Percentiles rank a stretch among this genome's conserved stretches.
phyloP scores from a whole-genome alignment of 2,329 filamentous ascomycete genomes.

The Ascochyta fabae region DNA sequence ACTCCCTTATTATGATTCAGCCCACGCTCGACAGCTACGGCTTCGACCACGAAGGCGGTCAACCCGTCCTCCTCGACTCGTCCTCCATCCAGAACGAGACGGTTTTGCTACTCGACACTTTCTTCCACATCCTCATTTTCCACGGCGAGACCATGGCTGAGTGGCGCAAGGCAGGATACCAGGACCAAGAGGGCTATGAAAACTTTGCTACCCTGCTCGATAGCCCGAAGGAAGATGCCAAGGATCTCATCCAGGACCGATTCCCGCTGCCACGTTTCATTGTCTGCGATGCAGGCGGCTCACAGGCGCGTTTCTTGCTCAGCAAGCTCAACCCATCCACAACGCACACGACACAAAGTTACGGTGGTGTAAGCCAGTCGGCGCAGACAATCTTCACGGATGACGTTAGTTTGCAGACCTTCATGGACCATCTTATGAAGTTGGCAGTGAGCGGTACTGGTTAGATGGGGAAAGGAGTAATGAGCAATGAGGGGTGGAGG shows the following conservation, averaged over 20 bases:
- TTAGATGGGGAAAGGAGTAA: slow-evolving; percentile 18
- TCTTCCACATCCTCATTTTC: slow-evolving; percentile 99
- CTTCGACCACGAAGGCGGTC: slow-evolving; percentile 90
- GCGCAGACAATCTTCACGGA: slow-evolving; percentile 99
- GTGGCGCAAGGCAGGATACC: slow-evolving; percentile 97
- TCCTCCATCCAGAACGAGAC: slow-evolving; percentile 95
- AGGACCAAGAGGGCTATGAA: slow-evolving; percentile 97
- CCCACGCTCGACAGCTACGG: slow-evolving; percentile 97
- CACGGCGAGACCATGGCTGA: slow-evolving; percentile 97
- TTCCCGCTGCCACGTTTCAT: slow-evolving; percentile 99
- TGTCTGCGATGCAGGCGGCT: slow-evolving; percentile 97
- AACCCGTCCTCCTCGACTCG: slow-evolving; percentile 94
- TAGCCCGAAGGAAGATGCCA: slow-evolving; percentile 94
- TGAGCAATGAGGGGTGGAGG: background rate
- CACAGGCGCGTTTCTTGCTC: slow-evolving; percentile 93
- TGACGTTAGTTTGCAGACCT: slow-evolving; percentile 95
- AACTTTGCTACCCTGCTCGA: slow-evolving; percentile 90
- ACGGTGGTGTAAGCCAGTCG: slow-evolving; percentile 86
- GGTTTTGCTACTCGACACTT: slow-evolving; percentile 92
- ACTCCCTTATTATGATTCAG: slow-evolving; percentile 98
- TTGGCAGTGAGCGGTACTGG: slow-evolving; percentile 48
- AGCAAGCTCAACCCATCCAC: slow-evolving; percentile 98
- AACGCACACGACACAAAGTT: slow-evolving; percentile 91
- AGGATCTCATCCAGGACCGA: slow-evolving; percentile 95
- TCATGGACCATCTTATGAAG: slow-evolving; percentile 99